These are phyloP conservation scores for Cystofilobasidium bisporidii DNA, from an alignment of 768 basidiomycete genomes.

Conservation along the genomic window DNA sequence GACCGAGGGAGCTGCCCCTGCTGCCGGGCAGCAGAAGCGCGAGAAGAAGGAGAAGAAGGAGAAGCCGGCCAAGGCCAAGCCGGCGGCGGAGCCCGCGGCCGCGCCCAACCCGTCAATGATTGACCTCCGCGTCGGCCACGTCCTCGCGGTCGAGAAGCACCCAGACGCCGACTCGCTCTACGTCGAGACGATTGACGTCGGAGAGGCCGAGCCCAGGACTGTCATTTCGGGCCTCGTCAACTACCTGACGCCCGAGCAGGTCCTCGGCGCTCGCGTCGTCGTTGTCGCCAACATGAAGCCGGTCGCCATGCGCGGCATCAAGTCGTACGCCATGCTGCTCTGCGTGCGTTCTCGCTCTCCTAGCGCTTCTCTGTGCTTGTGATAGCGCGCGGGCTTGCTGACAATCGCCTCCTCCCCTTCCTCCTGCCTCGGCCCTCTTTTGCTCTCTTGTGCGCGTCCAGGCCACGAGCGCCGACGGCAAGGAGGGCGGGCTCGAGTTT, in stretches of 20 bases:
- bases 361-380: background rate
- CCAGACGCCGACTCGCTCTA: slow-evolving; percentile 98
- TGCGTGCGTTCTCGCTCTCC: slow-evolving; percentile 49
- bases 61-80: slow-evolving; percentile 44
- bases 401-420: too few species aligned
- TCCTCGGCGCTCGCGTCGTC: slow-evolving; percentile 71
- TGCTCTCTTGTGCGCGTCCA: slow-evolving; percentile 35
- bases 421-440: background rate
- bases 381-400: too few species aligned
- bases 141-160: slow-evolving; percentile 71
- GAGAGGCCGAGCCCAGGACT: slow-evolving; percentile 88
- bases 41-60: slow-evolving; percentile 47
- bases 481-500: slow-evolving; percentile 81
- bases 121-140: slow-evolving; percentile 86
- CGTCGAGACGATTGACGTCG: slow-evolving; percentile 95
- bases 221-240: slow-evolving; percentile 95
- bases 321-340: slow-evolving; percentile 96
- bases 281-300: slow-evolving; percentile 47
- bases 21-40: slow-evolving; percentile 46
- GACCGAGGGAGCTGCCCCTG: slow-evolving; percentile 12
- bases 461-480: slow-evolving; percentile 62
- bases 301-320: slow-evolving; percentile 79
- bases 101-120: slow-evolving; percentile 92
- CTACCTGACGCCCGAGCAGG: slow-evolving; percentile 89
- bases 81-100: slow-evolving; percentile 49